These are phyloP conservation scores for Trichoderma sp. DNA, from an alignment of 2,329 filamentous ascomycete species.

Conservation along the genomic window DNA sequence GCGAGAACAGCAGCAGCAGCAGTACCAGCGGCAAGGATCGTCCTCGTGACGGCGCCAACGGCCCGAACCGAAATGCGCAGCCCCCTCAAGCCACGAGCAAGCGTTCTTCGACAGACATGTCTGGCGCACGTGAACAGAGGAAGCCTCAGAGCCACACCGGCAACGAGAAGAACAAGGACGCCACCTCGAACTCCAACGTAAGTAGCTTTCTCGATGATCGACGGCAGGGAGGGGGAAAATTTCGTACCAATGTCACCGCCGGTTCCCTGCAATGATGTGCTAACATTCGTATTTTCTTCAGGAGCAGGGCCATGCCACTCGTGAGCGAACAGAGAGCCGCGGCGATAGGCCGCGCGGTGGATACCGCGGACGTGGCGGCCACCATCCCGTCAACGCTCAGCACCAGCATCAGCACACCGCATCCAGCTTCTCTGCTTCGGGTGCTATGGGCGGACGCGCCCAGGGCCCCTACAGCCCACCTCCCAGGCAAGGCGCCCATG, in stretches of 20 bases:
- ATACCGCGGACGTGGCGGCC: constrained; percentile 51
- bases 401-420: constrained; percentile 41
- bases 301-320: constrained; percentile 37
- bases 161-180: constrained; percentile 49
- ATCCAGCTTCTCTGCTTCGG: constrained; percentile 41
- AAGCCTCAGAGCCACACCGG: constrained; percentile 45
- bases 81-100: constrained; percentile 46
- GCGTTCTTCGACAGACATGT: constrained; percentile 48
- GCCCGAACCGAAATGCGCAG: constrained; percentile 42
- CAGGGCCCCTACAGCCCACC: constrained; percentile 50
- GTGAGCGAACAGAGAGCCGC: constrained; percentile 45
- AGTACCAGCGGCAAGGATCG: constrained; percentile 36
- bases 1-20: constrained; percentile 32
- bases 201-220: constrained; percentile 34
- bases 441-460: constrained; percentile 39
- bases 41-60: constrained; percentile 42
- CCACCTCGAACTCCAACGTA: constrained; percentile 43
- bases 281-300: constrained; percentile 29
- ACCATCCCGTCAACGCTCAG: constrained; percentile 44
- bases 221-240: not conserved
- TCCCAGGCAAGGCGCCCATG: constrained; percentile 46
- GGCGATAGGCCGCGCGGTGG: constrained; percentile 48
- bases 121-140: constrained; percentile 48
- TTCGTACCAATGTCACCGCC: not conserved
- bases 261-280: constrained; percentile 11